Conservation (phyloP, 495 filamentous ascomycete species). For the Penicillium bovifimosum region DNA sequence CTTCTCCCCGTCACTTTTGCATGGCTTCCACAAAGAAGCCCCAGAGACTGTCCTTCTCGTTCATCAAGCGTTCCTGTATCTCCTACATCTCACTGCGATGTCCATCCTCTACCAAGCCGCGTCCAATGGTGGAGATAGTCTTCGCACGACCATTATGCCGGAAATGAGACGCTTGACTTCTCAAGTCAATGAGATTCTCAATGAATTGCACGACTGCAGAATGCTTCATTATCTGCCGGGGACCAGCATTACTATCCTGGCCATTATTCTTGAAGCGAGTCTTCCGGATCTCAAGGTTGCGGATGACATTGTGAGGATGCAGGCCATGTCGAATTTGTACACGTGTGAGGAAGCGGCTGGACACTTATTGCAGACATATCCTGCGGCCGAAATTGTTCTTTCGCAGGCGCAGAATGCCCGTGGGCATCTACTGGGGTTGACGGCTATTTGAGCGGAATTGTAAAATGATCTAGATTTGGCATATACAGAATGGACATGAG, state of each 20-base stretch:
- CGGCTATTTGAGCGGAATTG: neutral
- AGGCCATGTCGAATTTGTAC: conserved; percentile 6
- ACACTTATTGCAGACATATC: conserved; percentile 4
- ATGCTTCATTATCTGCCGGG: conserved; percentile 5
- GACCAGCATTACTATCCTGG: neutral
- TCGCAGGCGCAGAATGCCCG: conserved; percentile 4
- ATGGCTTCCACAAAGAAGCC: neutral
- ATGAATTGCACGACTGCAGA: conserved; percentile 3
- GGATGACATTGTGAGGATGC: conserved; percentile 1
- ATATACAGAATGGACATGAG: neutral
- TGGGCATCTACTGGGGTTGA: conserved; percentile 1
- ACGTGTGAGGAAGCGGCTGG: conserved; percentile 5
- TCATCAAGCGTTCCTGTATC: conserved; percentile 4
- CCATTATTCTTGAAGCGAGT: conserved; percentile 3
- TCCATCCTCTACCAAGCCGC: conserved; percentile 1
- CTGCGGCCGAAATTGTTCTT: conserved; percentile 7
- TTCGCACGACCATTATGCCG: neutral
- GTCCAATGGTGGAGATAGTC: neutral
- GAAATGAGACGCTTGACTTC: neutral
- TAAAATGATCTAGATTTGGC: neutral
- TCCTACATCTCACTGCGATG: conserved; percentile 5
- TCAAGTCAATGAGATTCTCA: conserved; percentile 3
- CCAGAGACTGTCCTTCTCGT: conserved; percentile 1
- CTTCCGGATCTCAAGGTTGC: conserved; percentile 3
- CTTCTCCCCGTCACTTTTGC: neutral